phyloP scores from a whole-genome alignment of 2,329 filamentous ascomycete genomes.

The Paecilomyces sp. region DNA sequence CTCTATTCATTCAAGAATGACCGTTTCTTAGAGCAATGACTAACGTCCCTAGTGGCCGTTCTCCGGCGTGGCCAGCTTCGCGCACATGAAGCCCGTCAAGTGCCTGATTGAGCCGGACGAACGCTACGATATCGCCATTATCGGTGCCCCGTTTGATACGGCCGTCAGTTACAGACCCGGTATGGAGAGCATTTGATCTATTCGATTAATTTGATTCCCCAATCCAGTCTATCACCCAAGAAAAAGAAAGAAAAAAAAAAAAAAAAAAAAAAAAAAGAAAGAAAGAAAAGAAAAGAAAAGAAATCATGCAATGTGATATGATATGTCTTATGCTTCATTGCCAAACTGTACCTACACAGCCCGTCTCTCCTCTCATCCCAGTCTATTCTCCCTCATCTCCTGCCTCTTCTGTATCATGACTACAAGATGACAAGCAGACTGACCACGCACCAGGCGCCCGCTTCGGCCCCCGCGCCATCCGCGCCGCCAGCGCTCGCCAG shows the following conservation, averaged over 20 bases:
- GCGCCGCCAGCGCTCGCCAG: constrained; percentile 74
- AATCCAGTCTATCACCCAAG: not conserved
- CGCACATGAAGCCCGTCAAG: constrained; percentile 61
- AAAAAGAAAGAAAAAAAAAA: too few relatives aligned
- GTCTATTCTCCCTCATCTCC: too few relatives aligned
- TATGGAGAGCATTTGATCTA: constrained; percentile 24
- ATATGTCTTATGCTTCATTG: not conserved
- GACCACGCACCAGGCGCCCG: constrained; percentile 48
- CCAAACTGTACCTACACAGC: not conserved
- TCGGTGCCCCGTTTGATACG: constrained; percentile 69
- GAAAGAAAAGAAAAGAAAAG: too few relatives aligned
- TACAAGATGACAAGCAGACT: not conserved
- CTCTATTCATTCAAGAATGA: not conserved
- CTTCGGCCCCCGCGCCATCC: constrained; percentile 82
- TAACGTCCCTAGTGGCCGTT: constrained; percentile 51
- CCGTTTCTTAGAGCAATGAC: too few relatives aligned
- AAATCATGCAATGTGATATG: too few relatives aligned
- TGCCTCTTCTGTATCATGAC: too few relatives aligned
- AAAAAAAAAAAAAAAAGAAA: too few relatives aligned
- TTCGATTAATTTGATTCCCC: not conserved
- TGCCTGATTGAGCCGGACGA: constrained; percentile 61
- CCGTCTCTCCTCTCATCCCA: not conserved
- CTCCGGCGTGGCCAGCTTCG: constrained; percentile 67
- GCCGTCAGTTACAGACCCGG: constrained; percentile 63
- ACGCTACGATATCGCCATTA: constrained; percentile 62